Base-by-base conservation (phyloP, 1,284 basidiomycete genomes). In the Sparassis latifolia region DNA sequence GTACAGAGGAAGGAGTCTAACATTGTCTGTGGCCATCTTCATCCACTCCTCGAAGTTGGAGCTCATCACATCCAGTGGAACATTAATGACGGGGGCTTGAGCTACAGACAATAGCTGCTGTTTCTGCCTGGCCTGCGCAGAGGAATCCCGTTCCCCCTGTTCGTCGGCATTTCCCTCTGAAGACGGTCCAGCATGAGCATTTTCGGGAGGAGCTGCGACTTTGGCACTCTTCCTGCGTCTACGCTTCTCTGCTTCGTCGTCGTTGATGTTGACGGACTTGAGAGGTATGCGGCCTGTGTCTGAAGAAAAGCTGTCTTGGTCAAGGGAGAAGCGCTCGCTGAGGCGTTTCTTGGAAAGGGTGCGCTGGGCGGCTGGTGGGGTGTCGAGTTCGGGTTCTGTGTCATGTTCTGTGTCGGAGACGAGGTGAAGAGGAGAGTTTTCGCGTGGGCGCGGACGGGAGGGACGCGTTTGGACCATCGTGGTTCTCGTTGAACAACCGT, bases 11-110 rank as follows among this genome's bases (percentile, higher is more conserved):
- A 28, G 20, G 48, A 45, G 3, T 75, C 86, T 60, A 64, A 97
- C 95, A 69, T 98, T 98, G 67, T 98, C 97, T 4, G 96, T 98
- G 1, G 95, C 95, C 84, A 99, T 89, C 76, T 98, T 99, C 96
- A 99, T 99, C 96, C 97, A 99, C 66, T 99, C 94, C 66, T 99
- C 96, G 64, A 88, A 95, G 61, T 94, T 95, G 38, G 83, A 87
- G 69, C 77, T 89, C 82, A 91, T 89, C 33, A 92, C 81, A 60
- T 93, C 89, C 58, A 86, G 69, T 0, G 82, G 75, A 10, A 85
- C 79, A 35, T 83, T 77, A 33, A 83, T 78, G 10, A 70, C 69
- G 1, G 79, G 76, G 2, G 79, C 77, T 51, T 81, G 77, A 10
- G 79, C 74, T 2, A 80, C 78, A 27, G 82, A 75, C 50, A 81